Evolutionary conservation across 208 protist species (phyloP).

Genomic region (Acanthamoeba lenticulata): DNA sequence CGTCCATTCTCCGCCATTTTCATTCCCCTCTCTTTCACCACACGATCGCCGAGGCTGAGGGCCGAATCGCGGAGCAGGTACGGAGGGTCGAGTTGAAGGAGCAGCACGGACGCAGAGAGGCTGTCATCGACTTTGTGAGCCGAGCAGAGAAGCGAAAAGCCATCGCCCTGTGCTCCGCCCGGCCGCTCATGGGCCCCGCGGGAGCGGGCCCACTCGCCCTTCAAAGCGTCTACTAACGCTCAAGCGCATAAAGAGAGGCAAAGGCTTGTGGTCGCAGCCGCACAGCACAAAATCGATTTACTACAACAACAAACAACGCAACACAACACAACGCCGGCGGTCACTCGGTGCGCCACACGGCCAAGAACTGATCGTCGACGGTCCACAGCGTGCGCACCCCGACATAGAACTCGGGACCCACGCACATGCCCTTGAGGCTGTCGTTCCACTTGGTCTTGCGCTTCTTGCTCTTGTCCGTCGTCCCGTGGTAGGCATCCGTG

Average conservation of each 20-base stretch:
- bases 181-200: too few relatives aligned
- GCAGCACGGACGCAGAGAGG: not conserved
- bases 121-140: not conserved
- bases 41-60: too few relatives aligned
- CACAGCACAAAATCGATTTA: not conserved
- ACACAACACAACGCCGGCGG: not conserved
- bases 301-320: not conserved
- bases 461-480: slow-evolving; percentile 35
- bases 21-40: too few relatives aligned
- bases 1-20: too few relatives aligned
- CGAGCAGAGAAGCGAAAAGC: not conserved
- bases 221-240: not conserved
- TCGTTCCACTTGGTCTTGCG: slow-evolving; percentile 55
- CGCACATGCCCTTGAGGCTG: slow-evolving; percentile 40
- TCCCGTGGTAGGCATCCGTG: slow-evolving; percentile 3
- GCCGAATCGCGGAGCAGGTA: too few relatives aligned
- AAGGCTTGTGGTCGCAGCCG: not conserved
- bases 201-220: too few relatives aligned
- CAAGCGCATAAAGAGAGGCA: too few relatives aligned
- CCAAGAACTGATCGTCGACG: slow-evolving; percentile 30
- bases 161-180: not conserved
- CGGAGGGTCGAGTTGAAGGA: not conserved
- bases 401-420: not conserved
- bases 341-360: slow-evolving; percentile 18
- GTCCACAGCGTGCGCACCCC: slow-evolving; percentile 52